Conservation (phyloP, 345 rosid genomes). For the Psidium friedrichsthalianum region DNA sequence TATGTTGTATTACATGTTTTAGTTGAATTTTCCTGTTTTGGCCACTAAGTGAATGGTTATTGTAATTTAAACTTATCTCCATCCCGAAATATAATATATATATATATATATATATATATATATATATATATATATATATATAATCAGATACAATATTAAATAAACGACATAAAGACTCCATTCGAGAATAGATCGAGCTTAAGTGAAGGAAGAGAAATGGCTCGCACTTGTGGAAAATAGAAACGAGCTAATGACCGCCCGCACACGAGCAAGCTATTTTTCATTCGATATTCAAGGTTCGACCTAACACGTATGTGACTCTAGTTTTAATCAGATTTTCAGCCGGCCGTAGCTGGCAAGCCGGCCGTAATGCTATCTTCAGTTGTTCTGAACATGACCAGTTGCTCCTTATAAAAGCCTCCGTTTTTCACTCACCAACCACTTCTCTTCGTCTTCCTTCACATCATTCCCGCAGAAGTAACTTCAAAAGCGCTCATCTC, state of each 20-base stretch:
- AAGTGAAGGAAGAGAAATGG: background rate
- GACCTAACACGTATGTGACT: background rate
- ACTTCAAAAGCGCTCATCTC: background rate
- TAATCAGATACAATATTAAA: background rate
- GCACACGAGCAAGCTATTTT: background rate
- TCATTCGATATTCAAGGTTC: background rate
- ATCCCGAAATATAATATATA: background rate
- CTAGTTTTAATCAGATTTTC: background rate
- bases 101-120: background rate
- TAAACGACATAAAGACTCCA: background rate
- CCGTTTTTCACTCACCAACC: background rate
- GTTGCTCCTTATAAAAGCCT: background rate
- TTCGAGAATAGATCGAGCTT: background rate
- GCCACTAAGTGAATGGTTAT: background rate
- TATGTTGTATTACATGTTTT: background rate
- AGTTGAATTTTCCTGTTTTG: background rate
- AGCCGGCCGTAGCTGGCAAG: background rate
- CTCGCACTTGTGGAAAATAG: background rate
- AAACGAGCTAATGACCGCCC: background rate
- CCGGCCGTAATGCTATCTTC: background rate
- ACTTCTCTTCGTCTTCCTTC: background rate
- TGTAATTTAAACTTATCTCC: background rate
- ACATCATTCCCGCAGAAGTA: background rate
- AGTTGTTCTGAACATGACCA: background rate
- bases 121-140: background rate